phyloP scores from a whole-genome alignment of 2,329 filamentous ascomycete species.

The Calcarisporium arbuscula region DNA sequence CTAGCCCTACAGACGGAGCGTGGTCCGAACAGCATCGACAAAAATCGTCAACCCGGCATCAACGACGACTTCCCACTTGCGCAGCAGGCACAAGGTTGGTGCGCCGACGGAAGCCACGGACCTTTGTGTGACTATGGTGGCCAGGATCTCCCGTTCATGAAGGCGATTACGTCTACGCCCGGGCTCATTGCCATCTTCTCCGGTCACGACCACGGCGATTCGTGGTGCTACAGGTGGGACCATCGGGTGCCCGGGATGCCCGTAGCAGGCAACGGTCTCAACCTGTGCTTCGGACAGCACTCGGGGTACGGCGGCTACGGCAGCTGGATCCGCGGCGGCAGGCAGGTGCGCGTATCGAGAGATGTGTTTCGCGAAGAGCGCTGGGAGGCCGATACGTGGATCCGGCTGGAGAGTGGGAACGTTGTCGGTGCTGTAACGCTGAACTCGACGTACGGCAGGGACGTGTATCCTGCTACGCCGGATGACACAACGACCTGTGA shows the following conservation, averaged over 20 bases:
- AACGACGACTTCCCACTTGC: slow-evolving; percentile 37
- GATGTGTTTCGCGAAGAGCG: slow-evolving; percentile 24
- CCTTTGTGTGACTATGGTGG: slow-evolving; percentile 35
- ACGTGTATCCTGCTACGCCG: slow-evolving; percentile 43
- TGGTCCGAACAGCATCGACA: slow-evolving; percentile 22
- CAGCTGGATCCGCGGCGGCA: slow-evolving; percentile 53
- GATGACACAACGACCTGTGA: slow-evolving; percentile 26
- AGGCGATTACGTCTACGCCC: slow-evolving; percentile 46
- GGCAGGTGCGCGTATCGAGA: slow-evolving; percentile 46
- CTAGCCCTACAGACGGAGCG: slow-evolving; percentile 28
- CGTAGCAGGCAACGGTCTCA: slow-evolving; percentile 35
- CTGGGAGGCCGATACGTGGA: slow-evolving; percentile 50
- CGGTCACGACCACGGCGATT: slow-evolving; percentile 61
- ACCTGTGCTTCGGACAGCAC: slow-evolving; percentile 56
- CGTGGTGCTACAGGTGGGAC: slow-evolving; percentile 51
- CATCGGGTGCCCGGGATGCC: slow-evolving; percentile 26
- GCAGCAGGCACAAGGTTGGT: slow-evolving; percentile 39
- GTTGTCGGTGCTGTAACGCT: slow-evolving; percentile 46
- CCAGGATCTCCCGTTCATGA: slow-evolving; percentile 58
- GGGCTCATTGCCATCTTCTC: slow-evolving; percentile 54
- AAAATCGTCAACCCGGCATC: slow-evolving; percentile 35
- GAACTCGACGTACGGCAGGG: slow-evolving; percentile 53
- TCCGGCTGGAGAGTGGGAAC: slow-evolving; percentile 50
- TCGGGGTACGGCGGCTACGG: slow-evolving; percentile 67
- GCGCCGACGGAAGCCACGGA: slow-evolving; percentile 30